phyloP scores from a whole-genome alignment of 2,329 filamentous ascomycete species.

The Immersiporthe knoxdaviesiana region DNA sequence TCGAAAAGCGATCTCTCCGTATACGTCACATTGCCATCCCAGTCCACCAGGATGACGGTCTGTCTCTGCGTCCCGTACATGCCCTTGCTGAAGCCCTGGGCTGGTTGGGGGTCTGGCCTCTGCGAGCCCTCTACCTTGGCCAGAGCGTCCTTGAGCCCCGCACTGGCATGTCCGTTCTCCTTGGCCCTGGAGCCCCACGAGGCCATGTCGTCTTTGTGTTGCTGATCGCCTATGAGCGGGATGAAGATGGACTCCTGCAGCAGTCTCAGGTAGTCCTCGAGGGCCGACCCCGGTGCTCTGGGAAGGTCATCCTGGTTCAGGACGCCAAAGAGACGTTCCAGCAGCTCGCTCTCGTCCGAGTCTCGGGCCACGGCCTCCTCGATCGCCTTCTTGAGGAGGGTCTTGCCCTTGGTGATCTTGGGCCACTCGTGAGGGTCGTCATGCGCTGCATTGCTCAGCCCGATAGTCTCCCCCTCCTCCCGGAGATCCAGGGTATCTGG shows the following conservation, averaged over 20 bases:
- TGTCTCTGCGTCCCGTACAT: constrained; percentile 69
- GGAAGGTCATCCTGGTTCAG: constrained; percentile 63
- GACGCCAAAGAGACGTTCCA: constrained; percentile 56
- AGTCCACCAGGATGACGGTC: constrained; percentile 64
- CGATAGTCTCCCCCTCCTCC: constrained; percentile 57
- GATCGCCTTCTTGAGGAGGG: constrained; percentile 49
- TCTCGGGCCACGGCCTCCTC: constrained; percentile 43
- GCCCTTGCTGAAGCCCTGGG: constrained; percentile 56
- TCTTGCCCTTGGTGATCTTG: constrained; percentile 60
- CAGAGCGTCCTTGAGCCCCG: constrained; percentile 41
- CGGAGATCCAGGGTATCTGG: constrained; percentile 61
- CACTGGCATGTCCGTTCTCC: constrained; percentile 41
- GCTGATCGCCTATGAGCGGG: constrained; percentile 57
- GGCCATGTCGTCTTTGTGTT: constrained; percentile 50
- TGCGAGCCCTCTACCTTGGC: constrained; percentile 35
- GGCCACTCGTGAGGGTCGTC: constrained; percentile 60
- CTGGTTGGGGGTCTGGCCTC: constrained; percentile 40
- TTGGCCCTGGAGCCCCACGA: constrained; percentile 40
- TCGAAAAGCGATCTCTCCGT: constrained; percentile 65
- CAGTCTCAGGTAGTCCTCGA: constrained; percentile 56
- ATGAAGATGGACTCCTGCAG: constrained; percentile 66
- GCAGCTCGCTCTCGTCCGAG: constrained; percentile 51
- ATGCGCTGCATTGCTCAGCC: constrained; percentile 66
- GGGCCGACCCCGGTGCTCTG: constrained; percentile 45
- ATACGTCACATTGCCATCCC: constrained; percentile 64